Evolutionary conservation across 768 basidiomycete species (phyloP).

Genomic region (Cantharellus anzutake): DNA sequence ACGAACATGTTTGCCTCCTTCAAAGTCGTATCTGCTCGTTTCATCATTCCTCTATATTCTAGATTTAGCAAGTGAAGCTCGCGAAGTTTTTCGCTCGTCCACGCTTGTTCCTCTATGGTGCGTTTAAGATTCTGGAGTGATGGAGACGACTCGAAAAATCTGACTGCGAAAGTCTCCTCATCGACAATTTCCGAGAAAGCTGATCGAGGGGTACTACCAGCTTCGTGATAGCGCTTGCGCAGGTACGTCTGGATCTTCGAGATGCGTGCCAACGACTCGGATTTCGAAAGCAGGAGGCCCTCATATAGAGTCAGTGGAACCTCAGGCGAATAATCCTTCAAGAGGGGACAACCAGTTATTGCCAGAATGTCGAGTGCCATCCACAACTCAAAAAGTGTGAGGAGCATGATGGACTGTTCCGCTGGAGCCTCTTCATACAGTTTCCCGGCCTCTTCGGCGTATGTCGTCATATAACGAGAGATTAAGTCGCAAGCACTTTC

Average conservation of each 20-base stretch:
- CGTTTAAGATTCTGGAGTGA: constrained; percentile 6
- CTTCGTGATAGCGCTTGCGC: not conserved
- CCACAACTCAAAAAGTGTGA: constrained; percentile 31
- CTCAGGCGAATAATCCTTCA: constrained; percentile 28
- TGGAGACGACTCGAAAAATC: constrained; percentile 15
- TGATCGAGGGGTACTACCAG: not conserved
- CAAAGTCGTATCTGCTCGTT: no score
- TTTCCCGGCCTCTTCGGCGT: not conserved
- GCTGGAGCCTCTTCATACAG: constrained; percentile 6
- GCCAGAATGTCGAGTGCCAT: constrained; percentile 25
- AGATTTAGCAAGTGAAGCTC: no score
- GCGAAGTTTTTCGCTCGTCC: not conserved
- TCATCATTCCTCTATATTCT: no score
- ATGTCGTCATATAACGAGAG: not conserved
- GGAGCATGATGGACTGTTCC: constrained; percentile 22
- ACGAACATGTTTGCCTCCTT: no score
- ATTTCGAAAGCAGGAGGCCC: constrained; percentile 16
- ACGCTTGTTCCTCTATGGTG: not conserved
- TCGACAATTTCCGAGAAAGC: not conserved
- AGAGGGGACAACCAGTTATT: constrained; percentile 19
- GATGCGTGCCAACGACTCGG: not conserved
- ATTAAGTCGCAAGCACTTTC: not conserved
- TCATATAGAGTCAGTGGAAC: constrained; percentile 22
- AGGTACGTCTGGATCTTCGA: not conserved
- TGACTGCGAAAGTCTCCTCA: constrained; percentile 10